Conservation (phyloP, 2,329 filamentous ascomycete species). For the Aureobasidium sp. region DNA sequence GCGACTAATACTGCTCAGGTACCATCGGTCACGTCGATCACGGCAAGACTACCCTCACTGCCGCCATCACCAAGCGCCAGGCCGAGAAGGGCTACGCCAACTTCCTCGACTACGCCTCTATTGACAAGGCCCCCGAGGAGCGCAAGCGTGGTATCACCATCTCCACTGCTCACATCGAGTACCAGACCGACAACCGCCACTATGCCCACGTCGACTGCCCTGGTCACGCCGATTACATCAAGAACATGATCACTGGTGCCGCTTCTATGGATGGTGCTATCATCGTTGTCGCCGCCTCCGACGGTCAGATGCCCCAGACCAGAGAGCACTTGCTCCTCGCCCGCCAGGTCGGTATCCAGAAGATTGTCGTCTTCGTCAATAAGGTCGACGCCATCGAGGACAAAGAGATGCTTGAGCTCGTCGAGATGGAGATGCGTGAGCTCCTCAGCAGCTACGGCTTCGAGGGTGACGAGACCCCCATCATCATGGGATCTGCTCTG, state of each 20-base stretch:
- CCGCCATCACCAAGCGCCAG: conserved; percentile 97
- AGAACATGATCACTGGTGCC: conserved; percentile 99
- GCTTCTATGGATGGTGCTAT: conserved; percentile 99
- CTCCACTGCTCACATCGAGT: conserved; percentile 96
- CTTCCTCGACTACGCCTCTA: conserved; percentile 95
- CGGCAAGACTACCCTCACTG: conserved; percentile 85
- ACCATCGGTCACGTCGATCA: conserved; percentile 97
- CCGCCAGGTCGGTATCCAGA: conserved; percentile 96
- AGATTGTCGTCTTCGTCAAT: conserved; percentile 99
- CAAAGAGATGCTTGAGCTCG: conserved; percentile 98
- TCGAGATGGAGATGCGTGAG: conserved; percentile 99
- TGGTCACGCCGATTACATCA: conserved; percentile 99
- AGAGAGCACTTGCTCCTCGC: conserved; percentile 96
- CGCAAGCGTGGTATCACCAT: conserved; percentile 99
- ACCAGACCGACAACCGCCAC: conserved; percentile 86
- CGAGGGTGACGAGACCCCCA: conserved; percentile 95
- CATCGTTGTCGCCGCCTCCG: conserved; percentile 95
- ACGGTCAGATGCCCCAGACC: conserved; percentile 99
- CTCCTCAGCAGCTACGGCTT: conserved; percentile 88
- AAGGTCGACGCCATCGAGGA: conserved; percentile 97
- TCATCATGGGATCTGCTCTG: conserved; percentile 93
- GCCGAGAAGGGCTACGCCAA: conserved; percentile 86
- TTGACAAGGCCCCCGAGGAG: conserved; percentile 99
- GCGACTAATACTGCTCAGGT: conserved; percentile 49
- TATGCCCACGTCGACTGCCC: conserved; percentile 99